Evolutionary conservation across 2,329 filamentous ascomycete genomes (phyloP), one percentile per base, ranked within the genome.

Genomic region (Arthrobotrys entomopaga): DNA sequence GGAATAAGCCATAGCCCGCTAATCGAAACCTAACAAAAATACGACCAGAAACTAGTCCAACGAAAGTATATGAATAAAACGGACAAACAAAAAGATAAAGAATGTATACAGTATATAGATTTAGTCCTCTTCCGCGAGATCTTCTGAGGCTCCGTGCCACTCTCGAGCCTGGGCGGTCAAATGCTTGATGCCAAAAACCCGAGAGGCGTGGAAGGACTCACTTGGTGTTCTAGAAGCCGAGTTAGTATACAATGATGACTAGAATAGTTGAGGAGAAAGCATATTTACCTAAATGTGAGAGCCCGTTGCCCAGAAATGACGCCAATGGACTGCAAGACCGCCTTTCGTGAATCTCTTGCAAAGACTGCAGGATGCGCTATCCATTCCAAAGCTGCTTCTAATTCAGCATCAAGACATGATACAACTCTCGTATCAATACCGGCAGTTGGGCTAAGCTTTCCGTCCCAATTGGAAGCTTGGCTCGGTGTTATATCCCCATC

Each of bases 311-410:
- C 96, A 79, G 91, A 95, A 78, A 99, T 97, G 75, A 98, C 93
- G 5, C 95, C 94, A 77, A 99, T 98, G 15, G 93, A 92, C 81
- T 99, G 95, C 22, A 99, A 85, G 1, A 99, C 93, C 3, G 94
- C 92, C 84, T 99, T 99, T 79, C 95, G 89, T 69, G 91, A 95
- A 81, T 99, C 95, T 42, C 95, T 89, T 7, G 91, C 90, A 80
- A 99, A 99, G 1, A 98, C 92, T 1, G 93, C 93, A 0, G 95
- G 95, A 80, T 99, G 95, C 80, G 91, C 93, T 82, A 99, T 98
- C 95, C 95, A 99, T 82, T 99, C 95, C 15, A 99, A 84, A 58
- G 91, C 92, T 38, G 91, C 88, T 81, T 97, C 92, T 38, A 99
- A 87, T 81, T 99, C 95, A 0, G 91, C 88, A 81, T 99, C 95